Conservation (phyloP, 768 basidiomycete genomes). For the Tylopilus subfusipes region DNA sequence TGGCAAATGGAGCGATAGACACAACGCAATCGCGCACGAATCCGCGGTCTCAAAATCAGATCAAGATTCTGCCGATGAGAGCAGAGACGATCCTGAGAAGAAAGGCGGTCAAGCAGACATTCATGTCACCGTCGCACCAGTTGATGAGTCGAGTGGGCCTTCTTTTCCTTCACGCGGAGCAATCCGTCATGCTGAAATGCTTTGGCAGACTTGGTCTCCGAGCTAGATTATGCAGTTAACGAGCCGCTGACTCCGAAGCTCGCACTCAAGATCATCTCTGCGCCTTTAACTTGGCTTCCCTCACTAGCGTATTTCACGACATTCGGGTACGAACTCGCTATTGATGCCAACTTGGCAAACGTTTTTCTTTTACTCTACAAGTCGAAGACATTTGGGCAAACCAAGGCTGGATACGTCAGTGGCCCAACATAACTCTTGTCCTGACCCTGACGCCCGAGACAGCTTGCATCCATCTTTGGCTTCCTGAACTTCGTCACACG, state of each 20-base stretch:
- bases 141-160: background rate
- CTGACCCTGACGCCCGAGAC: background rate
- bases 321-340: conserved; percentile 3
- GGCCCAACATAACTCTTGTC: background rate
- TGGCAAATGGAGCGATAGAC: conserved; percentile 9
- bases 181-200: background rate
- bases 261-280: background rate
- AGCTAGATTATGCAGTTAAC: conserved; percentile 2
- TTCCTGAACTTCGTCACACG: conserved; percentile 2
- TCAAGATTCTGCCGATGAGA: conserved; percentile 11
- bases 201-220: conserved; percentile 16
- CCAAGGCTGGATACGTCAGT: conserved; percentile 10
- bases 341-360: conserved; percentile 5
- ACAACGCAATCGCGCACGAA: conserved; percentile 1
- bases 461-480: conserved; percentile 4
- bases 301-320: conserved; percentile 4
- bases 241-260: background rate
- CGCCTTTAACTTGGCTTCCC: conserved; percentile 5
- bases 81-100: conserved; percentile 27
- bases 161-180: background rate
- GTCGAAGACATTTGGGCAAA: conserved; percentile 1
- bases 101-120: conserved; percentile 20
- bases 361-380: conserved; percentile 1
- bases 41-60: background rate
- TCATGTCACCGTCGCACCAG: conserved; percentile 11